Evolutionary conservation across 768 basidiomycete genomes (phyloP).

Genomic region (Macrolepiota dolichaula): DNA sequence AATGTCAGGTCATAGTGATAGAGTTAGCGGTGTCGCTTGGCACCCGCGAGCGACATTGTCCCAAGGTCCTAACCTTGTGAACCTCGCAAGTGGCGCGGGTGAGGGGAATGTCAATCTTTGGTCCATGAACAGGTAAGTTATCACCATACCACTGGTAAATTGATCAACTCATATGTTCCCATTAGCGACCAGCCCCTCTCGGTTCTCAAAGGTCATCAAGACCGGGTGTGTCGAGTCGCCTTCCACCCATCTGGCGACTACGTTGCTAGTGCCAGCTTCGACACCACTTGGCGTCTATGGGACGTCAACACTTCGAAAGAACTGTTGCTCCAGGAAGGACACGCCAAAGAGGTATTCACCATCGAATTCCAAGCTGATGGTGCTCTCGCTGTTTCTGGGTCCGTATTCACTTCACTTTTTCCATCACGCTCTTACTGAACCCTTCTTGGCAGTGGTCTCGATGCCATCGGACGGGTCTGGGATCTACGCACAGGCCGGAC

Average conservation of each 20-base stretch:
- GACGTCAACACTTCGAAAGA: slow-evolving; percentile 82
- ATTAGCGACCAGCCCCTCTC: slow-evolving; percentile 82
- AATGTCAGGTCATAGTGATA: slow-evolving; percentile 74
- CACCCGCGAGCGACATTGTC: slow-evolving; percentile 88
- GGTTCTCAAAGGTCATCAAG: slow-evolving; percentile 83
- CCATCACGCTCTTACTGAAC: not conserved
- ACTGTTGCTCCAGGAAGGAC: slow-evolving; percentile 90
- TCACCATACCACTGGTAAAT: not conserved
- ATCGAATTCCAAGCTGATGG: slow-evolving; percentile 98
- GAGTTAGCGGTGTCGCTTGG: slow-evolving; percentile 96
- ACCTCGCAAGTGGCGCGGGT: slow-evolving; percentile 88
- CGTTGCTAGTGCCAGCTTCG: slow-evolving; percentile 92
- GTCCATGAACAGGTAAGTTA: slow-evolving; percentile 74
- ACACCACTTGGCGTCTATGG: slow-evolving; percentile 98
- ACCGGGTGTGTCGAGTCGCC: slow-evolving; percentile 88
- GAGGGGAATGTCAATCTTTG: slow-evolving; percentile 86
- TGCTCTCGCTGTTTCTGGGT: slow-evolving; percentile 91
- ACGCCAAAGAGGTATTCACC: slow-evolving; percentile 94
- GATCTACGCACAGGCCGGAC: slow-evolving; percentile 93
- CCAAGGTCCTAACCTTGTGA: slow-evolving; percentile 60
- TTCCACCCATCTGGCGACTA: slow-evolving; percentile 97
- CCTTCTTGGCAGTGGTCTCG: slow-evolving; percentile 66
- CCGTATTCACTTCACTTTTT: slow-evolving; percentile 21
- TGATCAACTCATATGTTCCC: slow-evolving; percentile 8
- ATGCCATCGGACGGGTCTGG: slow-evolving; percentile 97